Conservation (phyloP, 345 rosid species). For the Eucalyptus virginea region DNA sequence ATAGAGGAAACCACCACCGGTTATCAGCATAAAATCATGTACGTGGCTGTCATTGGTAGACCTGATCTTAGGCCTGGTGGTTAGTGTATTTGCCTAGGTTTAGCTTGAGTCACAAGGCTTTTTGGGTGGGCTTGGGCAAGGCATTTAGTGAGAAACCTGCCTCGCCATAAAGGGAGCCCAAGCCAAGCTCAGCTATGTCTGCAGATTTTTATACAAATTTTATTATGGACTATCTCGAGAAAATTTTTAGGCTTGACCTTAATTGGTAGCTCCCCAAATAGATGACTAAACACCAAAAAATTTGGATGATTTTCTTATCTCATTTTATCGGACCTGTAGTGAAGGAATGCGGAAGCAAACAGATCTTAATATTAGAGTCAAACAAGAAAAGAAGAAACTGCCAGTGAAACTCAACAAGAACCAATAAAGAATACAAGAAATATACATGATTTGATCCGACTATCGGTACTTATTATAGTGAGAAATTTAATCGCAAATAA, state of each 20-base stretch:
- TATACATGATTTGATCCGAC: fast-evolving
- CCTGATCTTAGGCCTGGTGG: neutral
- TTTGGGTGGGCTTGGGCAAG: neutral
- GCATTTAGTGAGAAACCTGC: neutral
- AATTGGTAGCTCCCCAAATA: neutral
- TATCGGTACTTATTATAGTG: fast-evolving
- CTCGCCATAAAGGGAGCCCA: neutral
- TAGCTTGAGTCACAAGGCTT: neutral
- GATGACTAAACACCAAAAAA: neutral
- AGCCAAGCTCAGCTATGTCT: neutral
- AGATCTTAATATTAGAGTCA: neutral
- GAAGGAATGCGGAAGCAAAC: neutral
- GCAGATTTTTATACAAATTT: neutral
- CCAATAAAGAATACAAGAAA: neutral
- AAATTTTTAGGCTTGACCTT: neutral
- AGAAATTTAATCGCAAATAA: neutral
- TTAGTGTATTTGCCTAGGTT: neutral
- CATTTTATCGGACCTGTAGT: neutral
- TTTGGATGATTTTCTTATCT: neutral
- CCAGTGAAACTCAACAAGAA: neutral
- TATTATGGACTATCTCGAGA: neutral
- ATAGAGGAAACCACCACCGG: neutral
- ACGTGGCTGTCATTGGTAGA: neutral
- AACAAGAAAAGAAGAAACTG: neutral
- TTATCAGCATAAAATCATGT: neutral